Conservation (phyloP, 306 rosid genomes). For the Quercus alba region DNA sequence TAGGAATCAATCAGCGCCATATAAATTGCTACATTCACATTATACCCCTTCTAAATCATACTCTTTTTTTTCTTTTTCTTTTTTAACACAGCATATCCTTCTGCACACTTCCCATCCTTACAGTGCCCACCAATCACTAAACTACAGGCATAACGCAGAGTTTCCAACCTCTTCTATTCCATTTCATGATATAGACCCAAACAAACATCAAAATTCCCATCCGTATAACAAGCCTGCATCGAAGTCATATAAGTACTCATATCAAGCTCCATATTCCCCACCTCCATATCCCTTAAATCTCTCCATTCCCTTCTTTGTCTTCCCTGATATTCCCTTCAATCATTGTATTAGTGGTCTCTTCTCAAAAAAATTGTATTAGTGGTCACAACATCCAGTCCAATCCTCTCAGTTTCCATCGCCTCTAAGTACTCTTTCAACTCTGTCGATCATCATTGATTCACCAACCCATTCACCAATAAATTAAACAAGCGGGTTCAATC, state of each 20-base stretch:
- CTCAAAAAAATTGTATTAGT: too few relatives aligned
- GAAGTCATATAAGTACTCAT: constrained; percentile 67
- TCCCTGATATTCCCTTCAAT: too few relatives aligned
- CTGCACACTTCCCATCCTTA: constrained; percentile 57
- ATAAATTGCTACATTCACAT: constrained; percentile 64
- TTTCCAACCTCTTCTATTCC: constrained; percentile 57
- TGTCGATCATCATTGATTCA: too few relatives aligned
- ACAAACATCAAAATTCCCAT: constrained; percentile 62
- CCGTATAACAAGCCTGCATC: constrained; percentile 67
- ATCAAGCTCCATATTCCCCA: constrained; percentile 51
- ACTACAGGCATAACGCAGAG: constrained; percentile 59
- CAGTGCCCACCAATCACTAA: constrained; percentile 75
- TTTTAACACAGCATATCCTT: constrained; percentile 57
- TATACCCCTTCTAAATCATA: constrained; percentile 57
- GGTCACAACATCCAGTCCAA: too few relatives aligned
- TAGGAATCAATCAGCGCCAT: constrained; percentile 70
- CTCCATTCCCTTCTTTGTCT: too few relatives aligned
- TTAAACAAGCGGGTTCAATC: too few relatives aligned
- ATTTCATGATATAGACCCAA: constrained; percentile 81
- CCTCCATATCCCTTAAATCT: too few relatives aligned
- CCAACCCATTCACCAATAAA: too few relatives aligned
- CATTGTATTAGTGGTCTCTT: too few relatives aligned
- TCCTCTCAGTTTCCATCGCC: too few relatives aligned
- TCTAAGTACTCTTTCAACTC: too few relatives aligned
- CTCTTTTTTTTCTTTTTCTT: neutral